Evolutionary conservation across 805 yeast genomes (phyloP), one percentile per base, ranked within the genome.

Genomic region (Wickerhamiella australiensis): DNA sequence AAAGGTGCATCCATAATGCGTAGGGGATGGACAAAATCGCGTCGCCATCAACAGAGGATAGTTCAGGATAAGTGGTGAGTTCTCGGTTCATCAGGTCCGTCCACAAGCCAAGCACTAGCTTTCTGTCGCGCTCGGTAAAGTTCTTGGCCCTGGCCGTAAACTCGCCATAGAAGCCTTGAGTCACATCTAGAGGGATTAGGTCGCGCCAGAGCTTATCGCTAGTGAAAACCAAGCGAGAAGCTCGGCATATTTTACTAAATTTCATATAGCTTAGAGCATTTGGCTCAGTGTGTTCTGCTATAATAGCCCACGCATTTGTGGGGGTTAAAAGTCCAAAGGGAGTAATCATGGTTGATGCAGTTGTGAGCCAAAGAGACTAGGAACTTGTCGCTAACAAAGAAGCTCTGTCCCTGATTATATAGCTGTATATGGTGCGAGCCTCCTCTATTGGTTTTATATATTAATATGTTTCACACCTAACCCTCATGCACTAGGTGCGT

Each of bases 271-370:
- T 27, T 9, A 42, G 12, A 27, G 46, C 36, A 36, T 42, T 42
- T 8, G 23, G 46, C 15, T 17, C 33, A 9, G 17, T 15, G 18
- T 42, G 25, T 20, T 20, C 17, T 4, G 46, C 22, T 7, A 42
- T 42, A 17, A 17, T 29, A 13, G 35, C 21, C 46, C 46, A 42
- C 17, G 25, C 46, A 13, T 42, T 27, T 21, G 46, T 18, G 15
- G 46, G 46, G n/a, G 46, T 29, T 23, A 26, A 15, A 18, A 17
- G 41, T 17, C 41, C 41, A 17, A 9, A 17, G 7, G 41, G 41
- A 8, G 41, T 18, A 17, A 36, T 36, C 41, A 36, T 36, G 4
- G 6, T 25, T 25, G 6, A 9, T 25, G 6, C 9, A 9, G 6
- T 25, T 25, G 27, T 9, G 27, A 6, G n/a, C n/a, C n/a, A n/a